A percentile compares a stretch with the other conserved stretches of the same genome.
These are phyloP conservation scores for Fusarium sp. DNA, from an alignment of 2,329 filamentous ascomycete species.

Conservation along the genomic window DNA sequence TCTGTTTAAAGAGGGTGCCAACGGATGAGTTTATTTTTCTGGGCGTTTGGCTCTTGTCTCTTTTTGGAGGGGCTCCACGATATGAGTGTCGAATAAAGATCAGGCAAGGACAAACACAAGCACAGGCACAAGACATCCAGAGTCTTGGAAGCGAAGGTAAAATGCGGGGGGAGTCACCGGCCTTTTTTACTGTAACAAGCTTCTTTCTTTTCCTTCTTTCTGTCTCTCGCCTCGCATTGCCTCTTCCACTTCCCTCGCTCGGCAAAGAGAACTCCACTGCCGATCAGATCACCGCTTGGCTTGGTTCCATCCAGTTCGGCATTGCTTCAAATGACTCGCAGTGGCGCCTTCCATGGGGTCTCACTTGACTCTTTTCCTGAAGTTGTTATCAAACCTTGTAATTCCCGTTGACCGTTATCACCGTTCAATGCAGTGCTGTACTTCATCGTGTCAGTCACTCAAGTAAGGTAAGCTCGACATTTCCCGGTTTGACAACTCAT, in stretches of 20 bases:
- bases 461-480: constrained; percentile 18
- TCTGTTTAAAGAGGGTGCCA: constrained; percentile 16
- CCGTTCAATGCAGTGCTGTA: constrained; percentile 6
- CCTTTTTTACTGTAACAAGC: constrained; percentile 30
- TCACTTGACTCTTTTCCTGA: constrained; percentile 10
- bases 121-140: constrained; percentile 1
- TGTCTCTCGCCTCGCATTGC: constrained; percentile 1
- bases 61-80: constrained; percentile 14
- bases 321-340: constrained; percentile 42
- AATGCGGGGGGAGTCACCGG: constrained; percentile 45
- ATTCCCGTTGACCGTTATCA: constrained; percentile 1
- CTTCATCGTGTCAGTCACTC: not conserved
- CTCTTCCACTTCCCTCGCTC: constrained; percentile 4
- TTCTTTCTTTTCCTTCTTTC: not conserved
- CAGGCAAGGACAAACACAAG: constrained; percentile 11
- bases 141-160: not conserved
- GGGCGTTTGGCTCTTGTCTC: constrained; percentile 21
- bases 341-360: constrained; percentile 35
- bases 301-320: not conserved
- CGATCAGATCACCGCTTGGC: constrained; percentile 44
- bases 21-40: constrained; percentile 28
- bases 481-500: constrained; percentile 26
- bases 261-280: constrained; percentile 42
- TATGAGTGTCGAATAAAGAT: constrained; percentile 2
- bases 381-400: not conserved